phyloP scores from a whole-genome alignment of 116 monocot genomes.

The Cymodocea nodosa region DNA sequence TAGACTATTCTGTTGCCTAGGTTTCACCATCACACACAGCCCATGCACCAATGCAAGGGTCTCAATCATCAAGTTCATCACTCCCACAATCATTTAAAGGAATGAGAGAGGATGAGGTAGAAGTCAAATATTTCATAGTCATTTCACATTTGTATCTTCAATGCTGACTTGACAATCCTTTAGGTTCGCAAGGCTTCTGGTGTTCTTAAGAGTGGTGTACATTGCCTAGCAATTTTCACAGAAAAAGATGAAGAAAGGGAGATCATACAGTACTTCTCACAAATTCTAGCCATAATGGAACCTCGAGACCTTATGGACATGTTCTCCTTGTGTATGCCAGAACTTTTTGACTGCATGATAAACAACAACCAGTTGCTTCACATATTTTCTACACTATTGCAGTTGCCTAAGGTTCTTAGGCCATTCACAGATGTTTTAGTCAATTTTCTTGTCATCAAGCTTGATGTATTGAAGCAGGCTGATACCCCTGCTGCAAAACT shows the following conservation, averaged over 20 bases:
- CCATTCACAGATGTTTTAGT: conserved; percentile 93
- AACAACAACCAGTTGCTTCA: conserved; percentile 80
- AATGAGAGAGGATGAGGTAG: conserved; percentile 97
- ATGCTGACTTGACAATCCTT: not conserved
- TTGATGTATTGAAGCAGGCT: conserved; percentile 89
- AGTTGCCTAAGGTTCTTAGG: conserved; percentile 73
- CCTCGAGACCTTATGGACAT: conserved; percentile 96
- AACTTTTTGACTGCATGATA: conserved; percentile 92
- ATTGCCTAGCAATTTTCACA: conserved; percentile 84
- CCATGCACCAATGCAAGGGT: conserved; percentile 61
- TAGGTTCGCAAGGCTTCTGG: conserved; percentile 94
- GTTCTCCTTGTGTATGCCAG: conserved; percentile 92
- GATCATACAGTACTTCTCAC: conserved; percentile 77
- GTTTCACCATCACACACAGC: conserved; percentile 43
- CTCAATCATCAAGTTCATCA: conserved; percentile 43
- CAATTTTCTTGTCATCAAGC: conserved; percentile 88
- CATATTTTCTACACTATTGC: conserved; percentile 79
- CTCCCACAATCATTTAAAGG: conserved; percentile 66
- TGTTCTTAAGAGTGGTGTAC: conserved; percentile 86
- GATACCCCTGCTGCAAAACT: conserved; percentile 91
- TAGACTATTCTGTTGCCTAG: conserved; percentile 12
- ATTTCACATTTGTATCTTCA: not conserved
- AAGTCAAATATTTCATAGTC: not conserved
- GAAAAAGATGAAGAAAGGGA: conserved; percentile 99
- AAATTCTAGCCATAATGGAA: conserved; percentile 95